Evolutionary conservation across 306 rosid genomes (phyloP), one percentile per base, ranked within the genome.

Genomic region (Myrica gale): DNA sequence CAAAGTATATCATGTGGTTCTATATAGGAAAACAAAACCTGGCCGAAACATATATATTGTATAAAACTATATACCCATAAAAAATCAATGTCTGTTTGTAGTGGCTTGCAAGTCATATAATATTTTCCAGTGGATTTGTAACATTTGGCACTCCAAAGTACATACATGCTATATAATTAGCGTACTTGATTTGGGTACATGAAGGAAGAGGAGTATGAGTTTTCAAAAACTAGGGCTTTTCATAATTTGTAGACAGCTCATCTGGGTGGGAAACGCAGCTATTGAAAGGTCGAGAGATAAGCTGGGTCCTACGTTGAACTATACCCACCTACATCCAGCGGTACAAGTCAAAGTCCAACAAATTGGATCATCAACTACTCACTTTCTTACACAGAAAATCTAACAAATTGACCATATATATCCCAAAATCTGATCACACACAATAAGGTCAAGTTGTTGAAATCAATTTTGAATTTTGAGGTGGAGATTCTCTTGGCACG

Each of bases 271-370:
- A 51, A 57, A 66, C 67, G 11, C 23, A 50, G 81, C 32, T 8
- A 72, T 44, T 3, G 10, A 11, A 42, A 4, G 9, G 10, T 17
- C 8, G 75, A 62, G 42, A 74, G 76, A 5, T 51, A 76, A 77
- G 13, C 10, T 5, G 76, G 78, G 81, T 77, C 84, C 77, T 75
- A 75, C 2, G 0, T 67, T 83, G 74, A 78, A 71, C 75, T 41
- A 46, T 70, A 71, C 50, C 77, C 66, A 72, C 84, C 81, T 77
- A 84, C 69, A 69, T 63, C 72, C 74, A 83, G 86, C 79, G 79
- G 73, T 21, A 65, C 73, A 82, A 82, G 91, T 89, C 91, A 86
- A 89, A 82, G 61, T 62, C 82, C 68, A 39, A 74, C 76, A 76
- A 21, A 44, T 79, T 54, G 87, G 83, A 69, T 78, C 71, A 79